Evolutionary conservation across 345 rosid genomes (phyloP).

Genomic region (Euclidium syriacum): DNA sequence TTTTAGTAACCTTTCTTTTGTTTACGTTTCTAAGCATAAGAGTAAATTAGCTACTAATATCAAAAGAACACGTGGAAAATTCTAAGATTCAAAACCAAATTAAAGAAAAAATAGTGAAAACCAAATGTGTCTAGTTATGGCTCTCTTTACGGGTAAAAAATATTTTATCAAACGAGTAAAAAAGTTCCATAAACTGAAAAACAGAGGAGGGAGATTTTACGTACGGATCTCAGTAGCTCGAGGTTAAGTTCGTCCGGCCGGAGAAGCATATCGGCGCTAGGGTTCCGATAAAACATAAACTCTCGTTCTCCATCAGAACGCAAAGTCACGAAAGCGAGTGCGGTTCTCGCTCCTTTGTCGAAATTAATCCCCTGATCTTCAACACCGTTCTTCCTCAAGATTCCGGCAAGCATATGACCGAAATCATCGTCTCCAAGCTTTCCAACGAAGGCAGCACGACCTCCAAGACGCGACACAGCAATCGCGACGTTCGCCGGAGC

Average conservation of each 20-base stretch:
- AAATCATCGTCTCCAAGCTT: constrained; percentile 65
- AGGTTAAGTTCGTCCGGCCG: constrained; percentile 46
- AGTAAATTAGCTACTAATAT: too few relatives aligned
- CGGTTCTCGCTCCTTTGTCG: constrained; percentile 61
- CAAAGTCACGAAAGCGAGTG: constrained; percentile 53
- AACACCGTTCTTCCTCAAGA: constrained; percentile 51
- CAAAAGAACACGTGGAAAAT: too few relatives aligned
- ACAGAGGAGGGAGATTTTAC: constrained; percentile 2
- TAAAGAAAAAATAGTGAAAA: too few relatives aligned
- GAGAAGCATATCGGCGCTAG: constrained; percentile 74
- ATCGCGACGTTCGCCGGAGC: constrained; percentile 65
- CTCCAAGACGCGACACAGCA: constrained; percentile 48
- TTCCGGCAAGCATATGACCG: constrained; percentile 56
- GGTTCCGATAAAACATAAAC: constrained; percentile 62
- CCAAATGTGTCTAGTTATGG: too few relatives aligned
- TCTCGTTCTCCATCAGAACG: constrained; percentile 57
- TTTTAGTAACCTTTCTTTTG: too few relatives aligned
- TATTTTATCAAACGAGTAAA: too few relatives aligned
- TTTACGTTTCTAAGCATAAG: too few relatives aligned
- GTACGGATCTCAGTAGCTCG: constrained; percentile 44
- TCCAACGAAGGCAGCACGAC: constrained; percentile 49
- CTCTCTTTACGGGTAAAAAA: too few relatives aligned
- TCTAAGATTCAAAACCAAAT: too few relatives aligned
- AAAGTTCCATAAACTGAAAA: background rate
- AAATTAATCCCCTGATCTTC: constrained; percentile 43